Evolutionary conservation across 2,329 filamentous ascomycete genomes (phyloP).

Genomic region (Magnaporthiopsis rhizophila): DNA sequence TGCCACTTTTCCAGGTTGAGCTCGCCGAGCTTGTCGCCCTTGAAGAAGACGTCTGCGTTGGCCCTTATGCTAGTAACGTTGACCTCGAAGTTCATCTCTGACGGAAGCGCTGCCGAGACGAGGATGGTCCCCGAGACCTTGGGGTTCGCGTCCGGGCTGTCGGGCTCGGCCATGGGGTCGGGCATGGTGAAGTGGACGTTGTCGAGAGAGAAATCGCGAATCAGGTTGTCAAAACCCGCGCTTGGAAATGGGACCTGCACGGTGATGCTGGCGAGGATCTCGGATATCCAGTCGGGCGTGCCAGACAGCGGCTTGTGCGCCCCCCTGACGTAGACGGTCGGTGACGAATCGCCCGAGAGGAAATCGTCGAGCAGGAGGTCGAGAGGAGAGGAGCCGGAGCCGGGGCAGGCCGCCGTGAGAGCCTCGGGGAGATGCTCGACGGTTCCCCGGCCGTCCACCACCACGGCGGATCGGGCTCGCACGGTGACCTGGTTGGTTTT

Average conservation of each 20-base stretch:
- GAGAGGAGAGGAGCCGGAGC: slow-evolving; percentile 70
- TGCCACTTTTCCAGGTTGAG: slow-evolving; percentile 75
- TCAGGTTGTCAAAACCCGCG: slow-evolving; percentile 69
- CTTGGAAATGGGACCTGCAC: slow-evolving; percentile 81
- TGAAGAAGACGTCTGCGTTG: slow-evolving; percentile 72
- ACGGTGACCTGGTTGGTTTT: slow-evolving; percentile 60
- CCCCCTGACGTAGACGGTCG: slow-evolving; percentile 76
- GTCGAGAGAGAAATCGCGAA: slow-evolving; percentile 79
- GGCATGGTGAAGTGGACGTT: slow-evolving; percentile 84
- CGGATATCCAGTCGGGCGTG: slow-evolving; percentile 74
- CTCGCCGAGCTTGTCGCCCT: slow-evolving; percentile 68
- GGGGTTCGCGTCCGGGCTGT: slow-evolving; percentile 63
- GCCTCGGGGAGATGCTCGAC: slow-evolving; percentile 66
- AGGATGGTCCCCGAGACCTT: slow-evolving; percentile 76
- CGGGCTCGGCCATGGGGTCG: slow-evolving; percentile 68
- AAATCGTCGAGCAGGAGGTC: slow-evolving; percentile 76
- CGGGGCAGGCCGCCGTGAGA: slow-evolving; percentile 66
- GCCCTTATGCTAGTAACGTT: slow-evolving; percentile 71
- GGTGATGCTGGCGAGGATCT: slow-evolving; percentile 72
- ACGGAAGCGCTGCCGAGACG: slow-evolving; percentile 69
- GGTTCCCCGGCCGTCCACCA: slow-evolving; percentile 61
- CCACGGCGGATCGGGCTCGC: slow-evolving; percentile 58
- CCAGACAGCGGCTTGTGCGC: slow-evolving; percentile 56
- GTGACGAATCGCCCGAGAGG: slow-evolving; percentile 67
- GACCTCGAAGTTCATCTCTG: slow-evolving; percentile 80